Percentiles rank a stretch among this genome's conserved stretches.
Evolutionary conservation across 2,329 filamentous ascomycete genomes (phyloP).

Genomic region (Paecilomyces formosus): DNA sequence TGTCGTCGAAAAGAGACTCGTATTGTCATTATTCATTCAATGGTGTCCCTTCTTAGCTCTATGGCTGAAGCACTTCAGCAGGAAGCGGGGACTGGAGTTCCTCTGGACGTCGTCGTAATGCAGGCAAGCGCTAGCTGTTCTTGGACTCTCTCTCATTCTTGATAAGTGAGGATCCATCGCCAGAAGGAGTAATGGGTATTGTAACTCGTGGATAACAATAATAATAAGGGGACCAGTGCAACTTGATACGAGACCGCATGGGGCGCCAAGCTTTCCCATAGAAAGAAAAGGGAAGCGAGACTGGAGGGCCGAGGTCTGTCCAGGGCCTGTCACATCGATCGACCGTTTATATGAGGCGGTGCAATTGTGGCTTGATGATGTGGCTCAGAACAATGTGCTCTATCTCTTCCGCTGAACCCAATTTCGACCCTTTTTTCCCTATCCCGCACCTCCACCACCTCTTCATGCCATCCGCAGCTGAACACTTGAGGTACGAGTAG

Average conservation of each 20-base stretch:
- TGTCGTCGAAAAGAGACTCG: background rate
- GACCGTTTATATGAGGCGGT: background rate
- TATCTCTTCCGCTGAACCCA: background rate
- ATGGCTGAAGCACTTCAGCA: background rate
- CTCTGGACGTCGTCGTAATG: background rate
- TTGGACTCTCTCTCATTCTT: background rate
- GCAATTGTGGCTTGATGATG: background rate
- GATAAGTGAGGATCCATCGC: background rate
- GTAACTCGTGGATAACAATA: too few species aligned
- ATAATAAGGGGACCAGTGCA: background rate
- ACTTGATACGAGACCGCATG: background rate
- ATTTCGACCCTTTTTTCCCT: background rate
- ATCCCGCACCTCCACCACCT: background rate
- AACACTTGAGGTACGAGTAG: background rate
- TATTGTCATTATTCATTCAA: background rate
- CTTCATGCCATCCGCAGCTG: background rate
- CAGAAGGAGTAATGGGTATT: background rate
- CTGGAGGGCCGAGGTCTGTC: background rate
- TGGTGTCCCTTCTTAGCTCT: background rate
- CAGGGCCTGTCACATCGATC: background rate
- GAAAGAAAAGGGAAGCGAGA: background rate
- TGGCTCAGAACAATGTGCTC: background rate
- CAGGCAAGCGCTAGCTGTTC: background rate
- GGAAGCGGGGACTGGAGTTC: background rate
- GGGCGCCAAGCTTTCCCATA: background rate